Base-by-base conservation (phyloP, 2,329 filamentous ascomycete species). In the Trichothecium sympodiale region DNA sequence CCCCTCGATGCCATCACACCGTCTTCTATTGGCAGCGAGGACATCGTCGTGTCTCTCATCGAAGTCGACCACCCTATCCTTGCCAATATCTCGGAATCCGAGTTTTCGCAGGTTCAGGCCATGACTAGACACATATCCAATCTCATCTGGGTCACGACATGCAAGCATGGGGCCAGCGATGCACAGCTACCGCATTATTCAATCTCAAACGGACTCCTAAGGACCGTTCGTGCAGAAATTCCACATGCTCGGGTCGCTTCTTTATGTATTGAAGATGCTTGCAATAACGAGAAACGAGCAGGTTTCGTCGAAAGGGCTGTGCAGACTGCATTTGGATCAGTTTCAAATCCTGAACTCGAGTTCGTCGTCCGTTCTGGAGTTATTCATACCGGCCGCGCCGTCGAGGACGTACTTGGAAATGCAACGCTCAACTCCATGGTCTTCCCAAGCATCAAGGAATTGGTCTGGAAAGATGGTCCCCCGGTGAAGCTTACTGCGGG, bases 401-500 rank as follows among this genome's bases (percentile, higher is more conserved):
- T 37, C n/a, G 29, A 37, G 13, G 35, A 37, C 13, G 20, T 32
- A 8, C 14, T 13, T 17, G 17, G 28, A 10, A 37, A 37, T 17
- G 10, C 10, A 10, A 34, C 17, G 8, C 32, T 34, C 17, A 34
- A 34, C 20, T 34, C 32, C 8, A 5, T 34, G 5, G 17, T 34
- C 32, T 23, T 15, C 10, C 32, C 32, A 5, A 34, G 32, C 17
- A 16, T 25, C 8, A 17, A 37, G 18, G 28, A 37, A 8, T 17
- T 37, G n/a, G 29, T 29, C 12, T 37, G 35, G 35, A 31, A 31
- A 15, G 28, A 16, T 25, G 18, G 35, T 13, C 35, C 35, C 8
- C 17, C 35, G 8, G 17, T 37, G 17, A 37, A 26, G 14, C 35
- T 37, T 18, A 29, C 29, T 5, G 13, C 18, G 16, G 28, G 10